Base-by-base conservation (phyloP, 2,329 filamentous ascomycete species). In the Penicillium fuscoglaucum region DNA sequence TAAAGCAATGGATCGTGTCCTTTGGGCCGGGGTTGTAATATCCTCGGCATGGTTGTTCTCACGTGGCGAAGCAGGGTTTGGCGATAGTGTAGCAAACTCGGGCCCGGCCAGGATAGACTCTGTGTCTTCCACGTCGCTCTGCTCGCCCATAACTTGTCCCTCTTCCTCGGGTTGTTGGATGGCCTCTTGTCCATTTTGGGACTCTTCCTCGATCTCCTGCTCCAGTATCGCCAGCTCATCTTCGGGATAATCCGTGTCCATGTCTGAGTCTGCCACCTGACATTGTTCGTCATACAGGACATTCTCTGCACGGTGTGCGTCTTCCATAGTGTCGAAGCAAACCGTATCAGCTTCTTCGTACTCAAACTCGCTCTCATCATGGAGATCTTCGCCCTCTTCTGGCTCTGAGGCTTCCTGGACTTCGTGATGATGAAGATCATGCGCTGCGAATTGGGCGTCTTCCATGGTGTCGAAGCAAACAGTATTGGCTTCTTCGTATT, bases 251-350 rank as follows among this genome's bases (percentile, higher is more conserved):
- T 26, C 21, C 1, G 7, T 31, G 13, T 29, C 48, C 24, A 43
- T 45, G 9, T 7, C 47, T 13, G 26, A 43, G 19, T 46, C 47
- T 37, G 19, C 13, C n/a, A 17, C 13, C 15, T 40, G 29, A 21
- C 10, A 17, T 7, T 19, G 17, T 39, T 37, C 39, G 1, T 52
- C 15, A 15, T 24, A 6, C n/a, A 45, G 5, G 9, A 46, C 47
- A 45, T 41, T 35, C 6, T 33, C 28, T 10, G 40, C 39, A 15
- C 17, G 24, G 31, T 53, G 13, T 19, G 48, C 47, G 10, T 62
- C 59, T 54, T 68, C 68, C 58, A 63, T 61, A 1, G 52, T 58
- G 24, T 65, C 62, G 24, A 67, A 66, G 52, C 65, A 67, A 26
- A 66, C 24, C 6, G 65, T 65, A 26, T 58, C 65, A 33, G 55